Conservation (phyloP, 352 stramenopile genomes). For the Phytophthora sp. region DNA sequence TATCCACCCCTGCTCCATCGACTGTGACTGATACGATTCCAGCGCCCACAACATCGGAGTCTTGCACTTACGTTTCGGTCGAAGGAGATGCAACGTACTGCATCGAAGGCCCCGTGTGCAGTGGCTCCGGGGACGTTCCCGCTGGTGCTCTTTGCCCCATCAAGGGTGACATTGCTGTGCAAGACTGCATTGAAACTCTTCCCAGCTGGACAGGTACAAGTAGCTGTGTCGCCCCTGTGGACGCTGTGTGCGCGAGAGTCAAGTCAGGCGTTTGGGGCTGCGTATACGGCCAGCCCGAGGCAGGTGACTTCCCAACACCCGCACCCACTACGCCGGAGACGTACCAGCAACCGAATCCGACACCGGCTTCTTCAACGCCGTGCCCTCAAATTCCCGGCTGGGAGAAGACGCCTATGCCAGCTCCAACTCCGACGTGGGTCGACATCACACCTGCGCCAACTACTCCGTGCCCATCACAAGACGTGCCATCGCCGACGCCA, state of each 20-base stretch:
- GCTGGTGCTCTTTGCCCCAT: constrained; percentile 51
- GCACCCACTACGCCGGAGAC: constrained; percentile 29
- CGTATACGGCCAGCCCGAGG: constrained; percentile 29
- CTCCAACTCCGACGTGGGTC: constrained; percentile 5
- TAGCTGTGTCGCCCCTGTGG: constrained; percentile 50
- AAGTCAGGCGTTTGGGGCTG: constrained; percentile 63
- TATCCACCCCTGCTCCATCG: constrained; percentile 2
- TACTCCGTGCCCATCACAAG: constrained; percentile 2
- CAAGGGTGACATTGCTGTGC: constrained; percentile 52
- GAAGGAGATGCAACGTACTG: constrained; percentile 71
- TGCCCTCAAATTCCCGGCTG: constrained; percentile 3
- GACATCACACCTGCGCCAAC: constrained; percentile 8
- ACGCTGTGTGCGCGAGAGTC: constrained; percentile 54
- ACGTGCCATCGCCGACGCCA: constrained; percentile 2
- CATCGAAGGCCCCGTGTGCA: constrained; percentile 60
- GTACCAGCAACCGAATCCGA: neutral
- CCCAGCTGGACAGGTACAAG: constrained; percentile 45
- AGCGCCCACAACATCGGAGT: neutral
- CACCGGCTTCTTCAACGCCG: neutral
- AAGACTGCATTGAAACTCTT: constrained; percentile 56
- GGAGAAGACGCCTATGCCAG: constrained; percentile 10
- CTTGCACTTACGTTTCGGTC: constrained; percentile 58
- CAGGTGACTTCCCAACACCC: constrained; percentile 18
- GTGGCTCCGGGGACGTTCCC: constrained; percentile 37
- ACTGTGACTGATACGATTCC: neutral